These are phyloP conservation scores for Berberis thunbergii DNA, from an alignment of 164 flowering plant genomes.

Conservation along the genomic window DNA sequence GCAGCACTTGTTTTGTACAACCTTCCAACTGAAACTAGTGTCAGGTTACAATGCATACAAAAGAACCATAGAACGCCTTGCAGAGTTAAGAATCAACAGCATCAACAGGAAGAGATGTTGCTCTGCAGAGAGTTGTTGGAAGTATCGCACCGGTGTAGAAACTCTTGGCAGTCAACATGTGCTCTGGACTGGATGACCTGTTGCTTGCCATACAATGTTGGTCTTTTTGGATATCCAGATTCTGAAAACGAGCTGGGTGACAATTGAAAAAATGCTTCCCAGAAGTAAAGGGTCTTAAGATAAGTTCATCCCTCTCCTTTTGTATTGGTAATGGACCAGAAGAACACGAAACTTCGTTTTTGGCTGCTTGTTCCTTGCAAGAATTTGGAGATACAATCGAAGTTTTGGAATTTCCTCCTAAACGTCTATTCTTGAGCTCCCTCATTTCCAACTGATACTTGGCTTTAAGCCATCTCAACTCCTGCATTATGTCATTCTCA, in stretches of 20 bases:
- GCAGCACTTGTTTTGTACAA: too few relatives aligned
- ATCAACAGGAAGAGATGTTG: slow-evolving; percentile 24
- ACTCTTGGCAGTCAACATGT: slow-evolving; percentile 38
- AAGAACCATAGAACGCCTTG: slow-evolving; percentile 4
- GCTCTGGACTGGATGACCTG: slow-evolving; percentile 29
- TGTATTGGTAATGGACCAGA: slow-evolving; percentile 5
- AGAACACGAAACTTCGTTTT: slow-evolving; percentile 3
- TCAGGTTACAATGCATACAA: neutral
- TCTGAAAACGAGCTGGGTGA: slow-evolving; percentile 9
- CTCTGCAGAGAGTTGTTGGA: slow-evolving; percentile 49
- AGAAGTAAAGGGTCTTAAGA: slow-evolving; percentile 13
- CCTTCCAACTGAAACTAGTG: neutral
- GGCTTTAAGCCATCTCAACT: slow-evolving; percentile 80
- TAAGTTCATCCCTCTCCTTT: slow-evolving; percentile 12
- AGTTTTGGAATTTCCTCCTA: slow-evolving; percentile 21
- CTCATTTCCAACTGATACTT: slow-evolving; percentile 63
- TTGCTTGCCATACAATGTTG: slow-evolving; percentile 14
- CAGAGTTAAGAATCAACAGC: slow-evolving; percentile 14
- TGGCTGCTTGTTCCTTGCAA: slow-evolving; percentile 7
- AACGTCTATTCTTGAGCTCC: slow-evolving; percentile 42
- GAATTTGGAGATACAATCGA: slow-evolving; percentile 4
- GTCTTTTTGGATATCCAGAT: slow-evolving; percentile 14
- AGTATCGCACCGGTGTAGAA: slow-evolving; percentile 36
- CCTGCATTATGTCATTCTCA: slow-evolving; percentile 60
- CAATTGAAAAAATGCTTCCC: slow-evolving; percentile 15